These are phyloP conservation scores for Wallacemonas sp. DNA, from an alignment of 208 protist species.

Conservation along the genomic window DNA sequence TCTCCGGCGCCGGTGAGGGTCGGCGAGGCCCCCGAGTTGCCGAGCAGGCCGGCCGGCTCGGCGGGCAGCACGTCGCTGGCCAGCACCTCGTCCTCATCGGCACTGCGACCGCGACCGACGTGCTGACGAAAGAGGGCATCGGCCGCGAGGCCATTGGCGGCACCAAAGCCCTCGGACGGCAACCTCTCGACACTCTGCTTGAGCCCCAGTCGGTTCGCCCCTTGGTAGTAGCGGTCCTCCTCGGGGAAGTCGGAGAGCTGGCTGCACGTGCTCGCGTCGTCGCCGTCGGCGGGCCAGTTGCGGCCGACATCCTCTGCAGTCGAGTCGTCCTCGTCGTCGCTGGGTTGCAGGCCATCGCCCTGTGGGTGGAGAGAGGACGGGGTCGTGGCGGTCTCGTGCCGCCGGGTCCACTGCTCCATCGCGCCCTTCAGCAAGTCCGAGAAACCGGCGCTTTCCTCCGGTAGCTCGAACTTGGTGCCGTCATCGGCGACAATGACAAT, in stretches of 20 bases:
- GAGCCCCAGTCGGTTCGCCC: background rate
- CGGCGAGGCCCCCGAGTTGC: too few species aligned
- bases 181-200: slow-evolving; percentile 10
- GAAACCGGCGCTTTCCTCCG: slow-evolving; percentile 40
- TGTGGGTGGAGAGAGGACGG: background rate
- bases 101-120: too few species aligned
- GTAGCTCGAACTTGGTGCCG: slow-evolving; percentile 48
- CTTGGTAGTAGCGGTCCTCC: slow-evolving; percentile 12
- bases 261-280: slow-evolving; percentile 15
- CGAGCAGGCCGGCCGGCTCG: too few species aligned
- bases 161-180: background rate
- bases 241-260: slow-evolving; percentile 13
- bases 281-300: slow-evolving; percentile 5
- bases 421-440: slow-evolving; percentile 52
- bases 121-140: background rate
- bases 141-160: background rate
- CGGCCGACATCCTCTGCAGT: slow-evolving; percentile 16
- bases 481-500: slow-evolving; percentile 72
- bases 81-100: background rate
- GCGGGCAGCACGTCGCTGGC: slow-evolving; percentile 15
- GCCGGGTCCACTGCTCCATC: slow-evolving; percentile 47
- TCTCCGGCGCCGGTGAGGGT: too few species aligned
- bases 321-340: slow-evolving; percentile 16
- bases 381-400: slow-evolving; percentile 28
- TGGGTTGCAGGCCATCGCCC: slow-evolving; percentile 2